phyloP scores from a whole-genome alignment of 495 filamentous ascomycete species.

The Lasiosphaeria miniovina region DNA sequence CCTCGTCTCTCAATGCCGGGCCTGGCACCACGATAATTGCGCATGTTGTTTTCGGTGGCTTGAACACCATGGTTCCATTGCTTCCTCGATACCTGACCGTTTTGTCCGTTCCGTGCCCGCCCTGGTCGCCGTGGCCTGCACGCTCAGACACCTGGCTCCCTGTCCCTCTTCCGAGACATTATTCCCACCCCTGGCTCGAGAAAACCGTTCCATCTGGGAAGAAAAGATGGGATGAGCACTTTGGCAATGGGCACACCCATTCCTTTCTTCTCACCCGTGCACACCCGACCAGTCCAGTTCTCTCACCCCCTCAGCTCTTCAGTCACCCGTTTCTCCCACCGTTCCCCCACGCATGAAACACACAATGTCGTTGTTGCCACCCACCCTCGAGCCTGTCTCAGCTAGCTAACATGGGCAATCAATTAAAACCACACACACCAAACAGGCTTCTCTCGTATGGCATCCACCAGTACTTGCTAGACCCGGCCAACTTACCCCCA shows the following conservation, averaged over 20 bases:
- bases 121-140: background rate
- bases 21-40: slow-evolving; percentile 22
- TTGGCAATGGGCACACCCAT: background rate
- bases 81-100: background rate
- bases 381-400: background rate
- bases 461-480: slow-evolving; percentile 61
- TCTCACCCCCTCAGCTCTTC: background rate
- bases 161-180: too few species aligned
- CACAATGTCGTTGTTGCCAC: slow-evolving; percentile 8
- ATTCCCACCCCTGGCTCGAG: too few species aligned
- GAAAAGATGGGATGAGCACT: too few species aligned
- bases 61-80: background rate
- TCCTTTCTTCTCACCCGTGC: background rate
- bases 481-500: slow-evolving; percentile 66
- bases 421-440: background rate
- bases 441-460: slow-evolving; percentile 70
- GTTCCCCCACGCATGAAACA: slow-evolving; percentile 28
- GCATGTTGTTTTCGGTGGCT: background rate
- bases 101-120: background rate
- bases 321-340: background rate
- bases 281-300: background rate
- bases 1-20: slow-evolving; percentile 26
- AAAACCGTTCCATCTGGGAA: too few species aligned
- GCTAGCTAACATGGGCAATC: background rate
- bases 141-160: too few species aligned